Conservation (phyloP, 108 stramenopile species). For the Ochromonas danica region DNA sequence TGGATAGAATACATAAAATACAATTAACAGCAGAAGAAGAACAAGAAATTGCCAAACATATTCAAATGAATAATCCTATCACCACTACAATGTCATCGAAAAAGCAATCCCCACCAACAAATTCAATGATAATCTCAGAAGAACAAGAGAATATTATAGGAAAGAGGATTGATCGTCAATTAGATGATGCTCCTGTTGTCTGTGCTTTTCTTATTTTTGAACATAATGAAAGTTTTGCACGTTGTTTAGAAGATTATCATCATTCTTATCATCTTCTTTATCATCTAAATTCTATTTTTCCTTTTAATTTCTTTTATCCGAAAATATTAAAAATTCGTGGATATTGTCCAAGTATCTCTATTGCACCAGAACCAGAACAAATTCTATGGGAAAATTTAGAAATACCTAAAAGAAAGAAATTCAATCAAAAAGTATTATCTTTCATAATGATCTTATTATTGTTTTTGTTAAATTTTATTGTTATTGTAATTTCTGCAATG, state of each 20-base stretch:
- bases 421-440: neutral
- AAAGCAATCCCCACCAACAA: too few species aligned
- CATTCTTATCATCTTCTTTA: too few species aligned
- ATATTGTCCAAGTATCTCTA: neutral
- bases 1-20: too few species aligned
- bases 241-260: conserved; percentile 10
- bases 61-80: too few species aligned
- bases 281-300: neutral
- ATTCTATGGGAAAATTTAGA: conserved; percentile 37
- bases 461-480: neutral
- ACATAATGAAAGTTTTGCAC: conserved; percentile 5
- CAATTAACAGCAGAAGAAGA: too few species aligned
- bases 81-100: too few species aligned
- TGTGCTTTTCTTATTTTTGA: conserved; percentile 18
- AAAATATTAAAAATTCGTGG: neutral
- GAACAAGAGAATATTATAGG: too few species aligned
- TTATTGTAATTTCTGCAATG: neutral
- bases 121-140: too few species aligned
- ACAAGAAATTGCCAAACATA: too few species aligned
- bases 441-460: neutral
- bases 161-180: neutral
- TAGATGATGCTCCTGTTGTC: conserved; percentile 1
- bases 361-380: conserved; percentile 20
- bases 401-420: neutral
- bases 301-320: conserved; percentile 1